Evolutionary conservation across 2,329 filamentous ascomycete species (phyloP).

Genomic region (Ceratocystis eucalypticola): DNA sequence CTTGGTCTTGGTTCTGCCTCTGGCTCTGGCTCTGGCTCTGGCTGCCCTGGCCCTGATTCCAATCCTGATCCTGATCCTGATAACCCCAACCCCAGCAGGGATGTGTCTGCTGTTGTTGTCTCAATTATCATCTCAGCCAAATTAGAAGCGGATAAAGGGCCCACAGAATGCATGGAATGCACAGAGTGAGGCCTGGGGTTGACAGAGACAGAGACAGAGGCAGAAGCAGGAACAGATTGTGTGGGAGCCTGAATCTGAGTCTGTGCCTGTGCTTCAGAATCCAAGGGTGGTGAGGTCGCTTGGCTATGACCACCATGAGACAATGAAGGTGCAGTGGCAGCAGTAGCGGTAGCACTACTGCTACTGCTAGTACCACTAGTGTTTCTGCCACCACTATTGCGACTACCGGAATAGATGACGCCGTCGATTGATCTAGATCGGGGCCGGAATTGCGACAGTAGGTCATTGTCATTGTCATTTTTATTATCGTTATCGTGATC

Average conservation of each 20-base stretch:
- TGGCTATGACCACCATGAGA: neutral
- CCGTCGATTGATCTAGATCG: too few species aligned
- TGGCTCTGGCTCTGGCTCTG: neutral
- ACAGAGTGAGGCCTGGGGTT: neutral
- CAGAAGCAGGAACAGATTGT: slow-evolving; percentile 3
- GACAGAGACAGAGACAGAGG: slow-evolving; percentile 10
- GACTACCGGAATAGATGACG: too few species aligned
- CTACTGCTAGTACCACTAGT: too few species aligned
- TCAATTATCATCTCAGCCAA: slow-evolving; percentile 3
- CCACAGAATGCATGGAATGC: neutral
- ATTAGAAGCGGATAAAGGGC: slow-evolving; percentile 9
- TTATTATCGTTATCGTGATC: too few species aligned
- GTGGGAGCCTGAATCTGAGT: neutral
- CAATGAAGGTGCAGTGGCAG: too few species aligned
- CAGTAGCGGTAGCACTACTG: too few species aligned
- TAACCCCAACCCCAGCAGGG: neutral
- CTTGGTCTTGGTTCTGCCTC: neutral
- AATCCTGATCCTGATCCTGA: neutral
- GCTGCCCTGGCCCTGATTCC: neutral
- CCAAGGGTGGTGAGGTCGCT: neutral
- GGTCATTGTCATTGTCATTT: too few species aligned
- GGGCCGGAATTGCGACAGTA: too few species aligned
- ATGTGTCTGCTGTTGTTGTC: neutral
- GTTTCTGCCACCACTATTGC: too few species aligned
- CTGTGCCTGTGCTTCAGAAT: neutral